phyloP scores from a whole-genome alignment of 306 rosid genomes.

The Erythrophleum fordii region DNA sequence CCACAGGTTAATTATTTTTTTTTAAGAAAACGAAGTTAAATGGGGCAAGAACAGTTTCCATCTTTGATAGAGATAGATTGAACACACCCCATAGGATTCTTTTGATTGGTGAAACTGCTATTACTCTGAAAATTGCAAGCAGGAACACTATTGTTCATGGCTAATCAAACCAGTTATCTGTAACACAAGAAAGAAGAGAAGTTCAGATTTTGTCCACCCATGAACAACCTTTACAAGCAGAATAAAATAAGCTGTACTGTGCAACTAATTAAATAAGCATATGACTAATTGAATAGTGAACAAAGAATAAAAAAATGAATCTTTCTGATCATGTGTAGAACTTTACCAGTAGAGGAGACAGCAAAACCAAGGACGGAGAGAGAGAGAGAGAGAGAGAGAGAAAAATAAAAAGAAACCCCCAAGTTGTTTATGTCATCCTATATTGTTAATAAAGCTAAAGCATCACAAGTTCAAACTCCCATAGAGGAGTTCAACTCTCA shows the following conservation, averaged over 20 bases:
- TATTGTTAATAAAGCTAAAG: conserved; percentile 17
- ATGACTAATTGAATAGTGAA: conserved; percentile 4
- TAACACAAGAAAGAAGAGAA: conserved; percentile 37
- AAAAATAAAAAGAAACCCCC: background rate
- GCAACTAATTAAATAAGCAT: conserved; percentile 13
- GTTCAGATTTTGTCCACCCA: conserved; percentile 19
- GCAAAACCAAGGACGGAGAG: conserved; percentile 25
- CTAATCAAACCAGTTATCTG: conserved; percentile 52
- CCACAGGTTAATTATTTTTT: conserved; percentile 24
- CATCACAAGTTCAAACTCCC: conserved; percentile 15
- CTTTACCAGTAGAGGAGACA: conserved; percentile 13
- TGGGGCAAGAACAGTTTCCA: background rate
- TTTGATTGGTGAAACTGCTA: conserved; percentile 52
- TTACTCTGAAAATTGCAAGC: conserved; percentile 72
- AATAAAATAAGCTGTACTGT: conserved; percentile 35
- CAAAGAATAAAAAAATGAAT: background rate
- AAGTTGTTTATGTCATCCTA: conserved; percentile 19
- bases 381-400: background rate
- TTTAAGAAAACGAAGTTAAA: conserved; percentile 32
- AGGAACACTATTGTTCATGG: conserved; percentile 66
- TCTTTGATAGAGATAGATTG: conserved; percentile 38
- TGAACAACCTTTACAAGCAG: conserved; percentile 12
- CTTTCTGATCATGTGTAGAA: conserved; percentile 14
- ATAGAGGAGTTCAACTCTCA: background rate
- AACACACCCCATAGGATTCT: conserved; percentile 67